Base-by-base conservation (phyloP, 371 early-diverging fungal genomes). In the Rhizopus sp. region DNA sequence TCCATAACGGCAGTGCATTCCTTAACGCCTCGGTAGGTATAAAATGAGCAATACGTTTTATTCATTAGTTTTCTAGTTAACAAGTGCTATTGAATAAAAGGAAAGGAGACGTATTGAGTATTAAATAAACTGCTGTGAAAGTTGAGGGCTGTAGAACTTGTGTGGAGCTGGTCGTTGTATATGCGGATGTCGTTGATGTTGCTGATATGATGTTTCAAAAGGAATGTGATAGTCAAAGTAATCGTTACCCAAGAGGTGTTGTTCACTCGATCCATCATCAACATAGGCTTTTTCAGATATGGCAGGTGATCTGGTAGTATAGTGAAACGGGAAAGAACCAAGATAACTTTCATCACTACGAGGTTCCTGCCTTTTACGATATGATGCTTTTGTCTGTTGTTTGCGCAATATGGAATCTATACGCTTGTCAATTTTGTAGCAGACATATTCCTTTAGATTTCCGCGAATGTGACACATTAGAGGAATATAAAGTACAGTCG, bases 391-490 rank as follows among this genome's bases (percentile, higher is more conserved):
- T 13, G 13, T 37, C 10, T 13, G 38, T 37, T 37, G 38, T 5
- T 37, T 37, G 13, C 13, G 38, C 37, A 64, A 41, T 30, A 64
- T 31, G 3, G 32, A 34, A 12, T 50, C 16, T 37, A 64, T 59
- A 74, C 94, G 74, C 66, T 93, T 95, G 69, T 93, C 94, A 16
- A 93, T 88, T 69, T 91, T 92, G 75, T 93, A 92, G 59, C 92
- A 93, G 58, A 92, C 91, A 60, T 89, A 95, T 69, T 95, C 95
- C 70, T 95, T 95, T 40, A 95, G 74, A 60, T 93, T 95, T 31
- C 95, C 95, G 45, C 81, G 86, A 55, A 95, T 92, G 54, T 84
- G 81, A 61, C 83, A 88, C 31, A 93, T 68, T 34, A 95, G 69
- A 13, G 94, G 94, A 41, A 95, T 77, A 67, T 95, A 95, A 34